Evolutionary conservation across 1,139 yeast species (phyloP).

Genomic region (Debaryomycetaceae sp.): DNA sequence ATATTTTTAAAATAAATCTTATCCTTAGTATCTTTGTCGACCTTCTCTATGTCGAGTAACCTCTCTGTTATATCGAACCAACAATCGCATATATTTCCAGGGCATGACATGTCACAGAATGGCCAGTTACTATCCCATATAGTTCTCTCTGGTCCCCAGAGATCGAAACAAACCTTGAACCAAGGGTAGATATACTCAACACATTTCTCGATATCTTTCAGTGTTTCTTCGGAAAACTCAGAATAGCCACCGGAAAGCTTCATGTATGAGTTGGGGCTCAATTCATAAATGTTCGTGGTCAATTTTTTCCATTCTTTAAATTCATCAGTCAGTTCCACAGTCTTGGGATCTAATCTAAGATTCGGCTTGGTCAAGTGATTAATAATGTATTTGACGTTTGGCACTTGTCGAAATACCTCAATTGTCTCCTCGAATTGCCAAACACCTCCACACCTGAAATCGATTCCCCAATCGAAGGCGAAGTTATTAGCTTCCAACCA

Average conservation of each 20-base stretch:
- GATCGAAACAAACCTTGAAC: slow-evolving; percentile 19
- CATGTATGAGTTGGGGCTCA: slow-evolving; percentile 24
- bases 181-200: slow-evolving; percentile 26
- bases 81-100: slow-evolving; percentile 6
- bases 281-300: slow-evolving; percentile 15
- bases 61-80: slow-evolving; percentile 15
- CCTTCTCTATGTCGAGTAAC: slow-evolving; percentile 11
- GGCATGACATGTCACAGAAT: slow-evolving; percentile 24
- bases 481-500: slow-evolving; percentile 24
- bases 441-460: slow-evolving; percentile 30
- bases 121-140: slow-evolving; percentile 48
- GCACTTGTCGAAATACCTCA: slow-evolving; percentile 14
- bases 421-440: slow-evolving; percentile 35
- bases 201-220: slow-evolving; percentile 9
- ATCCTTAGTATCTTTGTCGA: slow-evolving; percentile 7
- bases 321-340: slow-evolving; percentile 4
- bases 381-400: slow-evolving; percentile 25
- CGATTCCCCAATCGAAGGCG: slow-evolving; percentile 40
- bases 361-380: slow-evolving; percentile 41
- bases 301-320: slow-evolving; percentile 16
- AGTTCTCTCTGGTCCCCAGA: slow-evolving; percentile 26
- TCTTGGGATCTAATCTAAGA: slow-evolving; percentile 12
- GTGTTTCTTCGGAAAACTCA: slow-evolving; percentile 22
- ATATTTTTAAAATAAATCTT: slow-evolving; percentile 10
- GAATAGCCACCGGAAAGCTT: slow-evolving; percentile 42